phyloP scores from a whole-genome alignment of 2,329 filamentous ascomycete species.

The Apiospora malaysiana region DNA sequence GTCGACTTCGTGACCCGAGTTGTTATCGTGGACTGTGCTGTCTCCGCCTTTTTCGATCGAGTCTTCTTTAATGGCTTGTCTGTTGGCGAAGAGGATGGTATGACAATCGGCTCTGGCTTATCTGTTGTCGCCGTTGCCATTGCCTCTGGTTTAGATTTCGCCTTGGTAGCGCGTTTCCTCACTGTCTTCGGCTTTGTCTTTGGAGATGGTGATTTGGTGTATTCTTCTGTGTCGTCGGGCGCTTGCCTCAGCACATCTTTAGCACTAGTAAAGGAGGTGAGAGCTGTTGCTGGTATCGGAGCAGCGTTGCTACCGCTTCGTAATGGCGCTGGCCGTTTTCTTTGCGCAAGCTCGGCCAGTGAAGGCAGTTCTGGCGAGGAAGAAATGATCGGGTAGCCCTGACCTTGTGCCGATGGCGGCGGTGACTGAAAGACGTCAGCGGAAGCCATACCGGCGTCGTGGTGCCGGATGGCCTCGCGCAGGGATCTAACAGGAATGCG shows the following conservation, averaged over 20 bases:
- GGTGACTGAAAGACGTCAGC: conserved; percentile 39
- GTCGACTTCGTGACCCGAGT: conserved; percentile 29
- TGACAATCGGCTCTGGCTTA: conserved; percentile 25
- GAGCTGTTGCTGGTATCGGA: conserved; percentile 44
- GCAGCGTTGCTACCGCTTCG: conserved; percentile 45
- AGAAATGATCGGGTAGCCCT: conserved; percentile 41
- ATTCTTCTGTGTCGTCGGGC: conserved; percentile 37
- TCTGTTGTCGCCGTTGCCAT: background rate
- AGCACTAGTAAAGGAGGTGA: conserved; percentile 49
- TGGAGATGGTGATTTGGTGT: conserved; percentile 33
- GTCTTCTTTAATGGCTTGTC: conserved; percentile 47
- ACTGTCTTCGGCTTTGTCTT: conserved; percentile 29
- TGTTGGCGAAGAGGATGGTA: conserved; percentile 33
- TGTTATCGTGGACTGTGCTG: conserved; percentile 23
- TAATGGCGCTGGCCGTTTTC: conserved; percentile 36
- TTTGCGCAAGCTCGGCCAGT: conserved; percentile 53
- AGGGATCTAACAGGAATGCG: conserved; percentile 46
- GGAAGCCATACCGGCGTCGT: conserved; percentile 38
- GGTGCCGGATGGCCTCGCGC: conserved; percentile 26
- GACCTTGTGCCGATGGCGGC: background rate
- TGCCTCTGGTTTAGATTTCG: conserved; percentile 21
- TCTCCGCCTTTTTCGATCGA: conserved; percentile 28
- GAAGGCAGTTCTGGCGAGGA: conserved; percentile 64
- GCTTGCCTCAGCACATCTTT: conserved; percentile 44
- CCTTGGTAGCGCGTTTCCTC: conserved; percentile 25